These are phyloP conservation scores for Coniochaeta pulveracea DNA, from an alignment of 2,329 filamentous ascomycete genomes.

Conservation along the genomic window DNA sequence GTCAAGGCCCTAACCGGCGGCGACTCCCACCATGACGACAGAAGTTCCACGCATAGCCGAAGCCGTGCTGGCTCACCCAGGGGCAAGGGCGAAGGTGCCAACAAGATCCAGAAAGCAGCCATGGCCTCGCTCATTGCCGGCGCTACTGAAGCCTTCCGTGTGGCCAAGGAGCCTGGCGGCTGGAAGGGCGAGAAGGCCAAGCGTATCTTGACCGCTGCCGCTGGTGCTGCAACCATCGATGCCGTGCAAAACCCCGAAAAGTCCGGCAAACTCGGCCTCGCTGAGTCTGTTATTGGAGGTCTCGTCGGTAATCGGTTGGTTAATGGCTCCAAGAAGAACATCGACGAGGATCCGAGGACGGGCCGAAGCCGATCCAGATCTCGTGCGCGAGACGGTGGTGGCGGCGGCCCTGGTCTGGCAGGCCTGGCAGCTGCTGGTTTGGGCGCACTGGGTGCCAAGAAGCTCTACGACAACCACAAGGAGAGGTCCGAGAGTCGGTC, in stretches of 20 bases:
- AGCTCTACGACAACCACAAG: slow-evolving; percentile 34
- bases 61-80: slow-evolving; percentile 41
- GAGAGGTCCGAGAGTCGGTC: slow-evolving; percentile 15
- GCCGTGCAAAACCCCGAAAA: slow-evolving; percentile 58
- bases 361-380: slow-evolving; percentile 62
- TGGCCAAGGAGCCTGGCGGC: slow-evolving; percentile 76
- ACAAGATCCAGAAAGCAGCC: slow-evolving; percentile 72
- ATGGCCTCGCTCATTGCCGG: slow-evolving; percentile 85
- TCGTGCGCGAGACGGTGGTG: slow-evolving; percentile 42
- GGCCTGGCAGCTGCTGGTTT: slow-evolving; percentile 52
- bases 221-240: slow-evolving; percentile 78
- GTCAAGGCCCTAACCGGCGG: slow-evolving; percentile 47
- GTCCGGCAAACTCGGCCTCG: slow-evolving; percentile 71
- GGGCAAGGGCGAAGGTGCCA: slow-evolving; percentile 29
- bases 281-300: slow-evolving; percentile 82
- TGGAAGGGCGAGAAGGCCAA: slow-evolving; percentile 91
- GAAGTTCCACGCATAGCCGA: slow-evolving; percentile 34
- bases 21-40: slow-evolving; percentile 25
- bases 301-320: slow-evolving; percentile 76
- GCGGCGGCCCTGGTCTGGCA: slow-evolving; percentile 40
- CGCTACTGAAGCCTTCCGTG: slow-evolving; percentile 83
- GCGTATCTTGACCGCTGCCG: slow-evolving; percentile 79
- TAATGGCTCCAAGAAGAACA: slow-evolving; percentile 63
- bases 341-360: slow-evolving; percentile 46
- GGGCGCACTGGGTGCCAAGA: slow-evolving; percentile 50